Evolutionary conservation across 805 yeast genomes (phyloP).

Genomic region (Suhomyces xylopsoci): DNA sequence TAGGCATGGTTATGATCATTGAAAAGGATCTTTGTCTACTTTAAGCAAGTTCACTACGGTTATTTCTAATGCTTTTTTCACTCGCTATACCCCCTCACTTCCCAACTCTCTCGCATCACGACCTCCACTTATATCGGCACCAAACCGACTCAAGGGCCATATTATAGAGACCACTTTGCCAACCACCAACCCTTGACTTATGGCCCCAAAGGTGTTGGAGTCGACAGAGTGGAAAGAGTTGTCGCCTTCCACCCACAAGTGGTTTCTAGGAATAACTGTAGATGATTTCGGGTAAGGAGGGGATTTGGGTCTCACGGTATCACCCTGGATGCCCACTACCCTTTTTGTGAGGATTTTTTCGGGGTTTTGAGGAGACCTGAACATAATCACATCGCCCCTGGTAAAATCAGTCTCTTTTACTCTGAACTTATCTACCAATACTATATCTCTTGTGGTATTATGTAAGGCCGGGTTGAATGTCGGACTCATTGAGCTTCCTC

Average conservation of each 20-base stretch:
- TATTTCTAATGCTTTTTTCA: no score
- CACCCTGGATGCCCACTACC: conserved; percentile 73
- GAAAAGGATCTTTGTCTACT: no score
- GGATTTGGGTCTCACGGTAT: conserved; percentile 55
- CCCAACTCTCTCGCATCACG: conserved; percentile 16
- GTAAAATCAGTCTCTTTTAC: conserved; percentile 43
- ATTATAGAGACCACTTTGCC: conserved; percentile 71
- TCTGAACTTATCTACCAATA: conserved; percentile 65
- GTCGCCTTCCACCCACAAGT: conserved; percentile 95
- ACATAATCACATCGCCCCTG: conserved; percentile 70
- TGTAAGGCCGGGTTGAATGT: conserved; percentile 69
- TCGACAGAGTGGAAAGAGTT: conserved; percentile 75
- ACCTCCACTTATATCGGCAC: conserved; percentile 26
- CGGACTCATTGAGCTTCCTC: conserved; percentile 88
- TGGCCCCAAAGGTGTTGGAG: conserved; percentile 85
- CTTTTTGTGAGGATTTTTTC: conserved; percentile 74
- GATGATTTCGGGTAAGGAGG: conserved; percentile 61
- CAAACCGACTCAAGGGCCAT: conserved; percentile 55
- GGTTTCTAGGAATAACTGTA: conserved; percentile 70
- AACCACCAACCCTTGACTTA: conserved; percentile 72
- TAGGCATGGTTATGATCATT: no score
- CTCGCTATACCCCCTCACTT: no score
- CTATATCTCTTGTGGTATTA: conserved; percentile 52
- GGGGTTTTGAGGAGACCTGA: conserved; percentile 81
- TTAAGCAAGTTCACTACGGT: no score